Evolutionary conservation across 2,329 filamentous ascomycete species (phyloP).

Genomic region (Botrytis cinerea): DNA sequence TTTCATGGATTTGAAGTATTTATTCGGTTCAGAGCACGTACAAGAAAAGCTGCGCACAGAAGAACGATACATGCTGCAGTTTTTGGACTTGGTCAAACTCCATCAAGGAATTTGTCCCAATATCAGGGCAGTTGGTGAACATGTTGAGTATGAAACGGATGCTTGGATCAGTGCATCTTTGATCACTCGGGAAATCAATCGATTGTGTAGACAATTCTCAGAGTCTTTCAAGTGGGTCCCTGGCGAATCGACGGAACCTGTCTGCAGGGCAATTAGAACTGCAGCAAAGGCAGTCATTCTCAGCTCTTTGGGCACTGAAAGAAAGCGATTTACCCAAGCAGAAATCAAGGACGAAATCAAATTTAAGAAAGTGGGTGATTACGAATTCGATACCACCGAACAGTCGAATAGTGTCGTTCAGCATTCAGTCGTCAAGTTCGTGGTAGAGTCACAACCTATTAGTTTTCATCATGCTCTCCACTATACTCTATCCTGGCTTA

Average conservation of each 20-base stretch:
- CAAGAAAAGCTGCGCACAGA: slow-evolving; percentile 82
- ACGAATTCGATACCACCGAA: slow-evolving; percentile 69
- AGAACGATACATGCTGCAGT: slow-evolving; percentile 86
- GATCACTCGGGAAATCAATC: slow-evolving; percentile 92
- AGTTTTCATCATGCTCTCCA: slow-evolving; percentile 98
- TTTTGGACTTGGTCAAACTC: slow-evolving; percentile 91
- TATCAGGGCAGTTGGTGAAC: slow-evolving; percentile 85
- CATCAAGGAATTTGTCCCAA: slow-evolving; percentile 98
- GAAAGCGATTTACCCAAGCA: slow-evolving; percentile 77
- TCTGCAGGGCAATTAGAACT: slow-evolving; percentile 71
- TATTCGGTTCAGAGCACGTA: slow-evolving; percentile 85
- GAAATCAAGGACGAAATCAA: slow-evolving; percentile 85
- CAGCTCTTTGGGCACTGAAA: slow-evolving; percentile 87
- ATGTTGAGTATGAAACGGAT: slow-evolving; percentile 97
- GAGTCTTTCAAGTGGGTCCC: slow-evolving; percentile 77
- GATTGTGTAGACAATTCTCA: slow-evolving; percentile 83
- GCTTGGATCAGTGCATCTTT: slow-evolving; percentile 96
- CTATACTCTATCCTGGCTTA: slow-evolving; percentile 93
- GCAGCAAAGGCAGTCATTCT: slow-evolving; percentile 83
- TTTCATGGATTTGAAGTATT: slow-evolving; percentile 89
- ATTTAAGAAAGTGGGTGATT: slow-evolving; percentile 76
- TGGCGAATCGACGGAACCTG: slow-evolving; percentile 62
- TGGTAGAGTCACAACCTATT: slow-evolving; percentile 85
- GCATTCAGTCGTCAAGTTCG: slow-evolving; percentile 78
- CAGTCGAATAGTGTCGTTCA: slow-evolving; percentile 35